Base-by-base conservation (phyloP, 306 rosid species). In the Vigna reflexopilosa region DNA sequence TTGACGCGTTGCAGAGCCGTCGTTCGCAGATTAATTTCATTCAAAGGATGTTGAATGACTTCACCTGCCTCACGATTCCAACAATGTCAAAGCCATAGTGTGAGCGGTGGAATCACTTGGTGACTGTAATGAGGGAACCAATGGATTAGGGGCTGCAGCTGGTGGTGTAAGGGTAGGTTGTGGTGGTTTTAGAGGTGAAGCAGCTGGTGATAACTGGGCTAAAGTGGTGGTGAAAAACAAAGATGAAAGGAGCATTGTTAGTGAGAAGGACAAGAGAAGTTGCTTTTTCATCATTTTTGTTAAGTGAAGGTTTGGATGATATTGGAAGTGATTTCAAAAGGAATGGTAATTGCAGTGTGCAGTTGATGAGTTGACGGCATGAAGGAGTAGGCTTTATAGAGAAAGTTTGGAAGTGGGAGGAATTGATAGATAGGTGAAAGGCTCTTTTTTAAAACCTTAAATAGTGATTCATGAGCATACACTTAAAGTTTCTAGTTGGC, bases 201-300 rank as follows among this genome's bases (percentile, higher is more conserved):
- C 22, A 5, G 83, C 89, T 4, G 89, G 84, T 34, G 86, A 49
- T 66, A 80, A 40, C 38, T 82, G 93, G 6, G 87, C 86, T 28
- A 50, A 49, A 5, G 70, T 63, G 19, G 58, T 5, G 45, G 77
- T 19, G 59, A 75, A 75, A 79, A 48, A 72, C 30, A 77, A 55
- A n/a, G 86, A 34, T 1, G 40, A 67, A 22, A 73, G 3, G 28
- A 74, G 57, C 1, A 86, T 49, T 71, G 77, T 26, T 0, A 7
- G 3, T 9, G 47, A 9, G 47, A 42, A 42, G 1, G 47, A 9
- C 47, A 42, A 42, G 13, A 42, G 1, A 9, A 11, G 2, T 2
- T 9, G 1, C 13, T 2, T 42, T 42, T 9, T 42, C 47, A 42
- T 42, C 47, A 42, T 42, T 9, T 17, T 42, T 42, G 4, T 9